Percentiles rank a stretch among this genome's conserved stretches.
Conservation (phyloP, 176 grass and related monocot species). For the Bothriochloa decipiens region DNA sequence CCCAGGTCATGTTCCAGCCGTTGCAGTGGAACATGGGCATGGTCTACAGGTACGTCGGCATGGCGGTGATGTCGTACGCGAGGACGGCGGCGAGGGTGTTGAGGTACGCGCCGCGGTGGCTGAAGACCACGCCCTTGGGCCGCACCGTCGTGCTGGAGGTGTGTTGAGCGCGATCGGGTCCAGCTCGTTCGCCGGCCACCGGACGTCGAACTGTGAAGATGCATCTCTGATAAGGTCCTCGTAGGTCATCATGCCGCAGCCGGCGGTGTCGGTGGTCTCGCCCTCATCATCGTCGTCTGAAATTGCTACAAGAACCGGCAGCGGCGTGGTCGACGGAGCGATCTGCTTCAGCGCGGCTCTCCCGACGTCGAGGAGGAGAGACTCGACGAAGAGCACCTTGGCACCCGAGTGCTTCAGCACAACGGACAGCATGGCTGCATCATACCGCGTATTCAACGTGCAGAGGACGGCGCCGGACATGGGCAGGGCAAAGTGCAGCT, state of each 20-base stretch:
- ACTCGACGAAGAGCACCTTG: slow-evolving; percentile 61
- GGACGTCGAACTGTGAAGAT: slow-evolving; percentile 41
- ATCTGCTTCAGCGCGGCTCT: slow-evolving; percentile 11
- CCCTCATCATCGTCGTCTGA: no score
- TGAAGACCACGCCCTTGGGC: slow-evolving; percentile 60
- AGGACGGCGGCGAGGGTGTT: slow-evolving; percentile 55
- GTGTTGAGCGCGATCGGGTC: slow-evolving; percentile 56
- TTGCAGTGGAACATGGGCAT: slow-evolving; percentile 78
- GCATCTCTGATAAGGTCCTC: no score
- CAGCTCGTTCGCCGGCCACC: slow-evolving; percentile 44
- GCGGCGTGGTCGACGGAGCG: no score
- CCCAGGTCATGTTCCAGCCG: slow-evolving; percentile 64
- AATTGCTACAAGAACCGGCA: no score
- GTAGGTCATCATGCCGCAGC: no score
- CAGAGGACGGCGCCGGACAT: slow-evolving; percentile 60
- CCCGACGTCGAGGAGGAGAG: slow-evolving; percentile 35
- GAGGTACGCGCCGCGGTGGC: slow-evolving; percentile 63
- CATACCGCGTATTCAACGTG: slow-evolving; percentile 48
- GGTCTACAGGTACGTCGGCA: slow-evolving; percentile 55
- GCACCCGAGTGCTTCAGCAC: slow-evolving; percentile 53
- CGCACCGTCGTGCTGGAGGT: slow-evolving; percentile 59
- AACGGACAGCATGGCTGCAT: slow-evolving; percentile 35
- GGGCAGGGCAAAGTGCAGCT: slow-evolving; percentile 61
- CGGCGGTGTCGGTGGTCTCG: no score
- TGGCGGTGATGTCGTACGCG: slow-evolving; percentile 50